phyloP scores from a whole-genome alignment of 169 alveolate species.

The Cryptosporidium felis region DNA sequence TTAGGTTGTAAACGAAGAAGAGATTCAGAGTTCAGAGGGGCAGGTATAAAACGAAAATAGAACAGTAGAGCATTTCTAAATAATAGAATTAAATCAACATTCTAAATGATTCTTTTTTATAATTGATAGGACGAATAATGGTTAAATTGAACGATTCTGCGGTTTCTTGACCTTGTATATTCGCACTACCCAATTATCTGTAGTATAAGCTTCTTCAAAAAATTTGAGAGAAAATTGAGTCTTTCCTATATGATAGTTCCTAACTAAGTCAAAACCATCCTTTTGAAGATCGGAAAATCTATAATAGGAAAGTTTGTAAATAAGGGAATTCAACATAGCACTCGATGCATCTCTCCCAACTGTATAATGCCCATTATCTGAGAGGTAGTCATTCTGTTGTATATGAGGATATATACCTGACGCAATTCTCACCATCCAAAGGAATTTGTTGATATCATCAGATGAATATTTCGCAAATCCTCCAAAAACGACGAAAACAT shows the following conservation, averaged over 20 bases:
- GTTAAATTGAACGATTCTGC: slow-evolving; percentile 17
- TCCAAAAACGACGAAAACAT: slow-evolving; percentile 94
- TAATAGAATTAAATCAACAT: neutral
- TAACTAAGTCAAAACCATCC: slow-evolving; percentile 92
- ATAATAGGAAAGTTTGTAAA: slow-evolving; percentile 93
- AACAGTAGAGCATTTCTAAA: neutral
- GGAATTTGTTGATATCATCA: slow-evolving; percentile 97
- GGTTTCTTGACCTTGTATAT: slow-evolving; percentile 87
- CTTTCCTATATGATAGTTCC: slow-evolving; percentile 79
- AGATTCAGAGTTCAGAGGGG: slow-evolving; percentile 1
- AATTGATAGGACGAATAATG: slow-evolving; percentile 2
- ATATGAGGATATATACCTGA: slow-evolving; percentile 92
- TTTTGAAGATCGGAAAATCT: slow-evolving; percentile 88
- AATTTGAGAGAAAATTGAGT: slow-evolving; percentile 84
- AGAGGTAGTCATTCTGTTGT: slow-evolving; percentile 84
- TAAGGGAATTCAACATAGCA: slow-evolving; percentile 89
- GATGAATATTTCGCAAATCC: slow-evolving; percentile 93
- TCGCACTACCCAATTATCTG: slow-evolving; percentile 96
- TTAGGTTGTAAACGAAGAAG: slow-evolving; percentile 70
- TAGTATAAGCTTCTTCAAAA: slow-evolving; percentile 95
- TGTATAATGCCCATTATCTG: slow-evolving; percentile 79
- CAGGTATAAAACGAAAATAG: slow-evolving; percentile 6
- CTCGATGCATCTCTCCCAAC: slow-evolving; percentile 91
- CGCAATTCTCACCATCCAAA: slow-evolving; percentile 98
- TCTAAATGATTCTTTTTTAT: neutral